These are phyloP conservation scores for Raddia distichophylla DNA, from an alignment of 176 grass and related monocot genomes.

Conservation along the genomic window DNA sequence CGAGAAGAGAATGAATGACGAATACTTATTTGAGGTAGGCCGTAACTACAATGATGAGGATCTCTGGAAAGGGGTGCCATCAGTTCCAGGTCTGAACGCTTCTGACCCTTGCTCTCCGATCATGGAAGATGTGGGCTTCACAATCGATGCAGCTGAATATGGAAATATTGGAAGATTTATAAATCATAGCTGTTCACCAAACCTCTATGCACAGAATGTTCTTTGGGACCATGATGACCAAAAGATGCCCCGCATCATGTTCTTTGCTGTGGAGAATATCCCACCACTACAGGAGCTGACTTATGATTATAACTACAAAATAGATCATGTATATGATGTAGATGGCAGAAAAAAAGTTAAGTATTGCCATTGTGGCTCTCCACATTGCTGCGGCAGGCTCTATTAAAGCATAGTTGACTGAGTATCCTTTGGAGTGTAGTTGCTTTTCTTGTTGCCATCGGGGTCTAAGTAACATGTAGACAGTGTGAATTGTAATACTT, in stretches of 20 bases:
- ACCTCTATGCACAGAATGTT: constrained; percentile 79
- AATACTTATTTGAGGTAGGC: constrained; percentile 76
- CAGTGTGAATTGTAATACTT: no score
- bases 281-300: constrained; percentile 81
- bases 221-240: constrained; percentile 72
- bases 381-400: constrained; percentile 53
- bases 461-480: no score
- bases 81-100: constrained; percentile 15
- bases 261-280: constrained; percentile 78
- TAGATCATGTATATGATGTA: no score
- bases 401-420: constrained; percentile 31
- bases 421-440: not conserved
- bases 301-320: constrained; percentile 74
- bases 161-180: constrained; percentile 87
- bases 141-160: constrained; percentile 60
- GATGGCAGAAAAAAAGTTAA: no score
- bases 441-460: no score
- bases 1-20: constrained; percentile 57
- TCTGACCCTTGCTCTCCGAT: constrained; percentile 21
- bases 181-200: constrained; percentile 79
- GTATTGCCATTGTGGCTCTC: constrained; percentile 61
- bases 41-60: constrained; percentile 52
- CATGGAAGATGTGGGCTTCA: constrained; percentile 59
- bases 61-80: constrained; percentile 45
- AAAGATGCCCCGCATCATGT: constrained; percentile 73